phyloP scores from a whole-genome alignment of 352 stramenopile species.

The Globisporangium perplexum region DNA sequence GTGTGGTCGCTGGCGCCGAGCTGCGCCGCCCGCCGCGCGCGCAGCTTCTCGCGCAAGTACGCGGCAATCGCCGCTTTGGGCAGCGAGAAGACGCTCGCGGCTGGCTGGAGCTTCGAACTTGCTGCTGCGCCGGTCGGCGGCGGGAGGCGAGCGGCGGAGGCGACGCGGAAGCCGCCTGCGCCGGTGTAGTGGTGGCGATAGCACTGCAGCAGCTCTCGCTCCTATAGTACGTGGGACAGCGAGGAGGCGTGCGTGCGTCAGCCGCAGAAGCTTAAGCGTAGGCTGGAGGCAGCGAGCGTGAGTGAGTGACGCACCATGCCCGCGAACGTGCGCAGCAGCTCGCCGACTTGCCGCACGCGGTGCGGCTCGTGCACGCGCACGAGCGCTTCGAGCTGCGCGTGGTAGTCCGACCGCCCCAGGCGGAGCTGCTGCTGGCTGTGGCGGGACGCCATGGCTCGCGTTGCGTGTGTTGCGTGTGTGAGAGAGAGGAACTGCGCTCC shows the following conservation, averaged over 20 bases:
- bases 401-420: slow-evolving; percentile 3
- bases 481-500: too few species aligned
- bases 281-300: background rate
- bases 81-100: slow-evolving; percentile 34
- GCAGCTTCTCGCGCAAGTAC: slow-evolving; percentile 46
- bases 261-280: background rate
- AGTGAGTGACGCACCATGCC: slow-evolving; percentile 22
- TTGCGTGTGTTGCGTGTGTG: too few species aligned
- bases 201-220: slow-evolving; percentile 57
- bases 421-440: too few species aligned
- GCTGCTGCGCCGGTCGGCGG: background rate
- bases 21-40: slow-evolving; percentile 17
- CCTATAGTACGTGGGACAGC: too few species aligned
- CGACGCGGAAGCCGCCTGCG: slow-evolving; percentile 35
- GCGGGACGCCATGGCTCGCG: too few species aligned
- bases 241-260: background rate
- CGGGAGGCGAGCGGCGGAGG: background rate
- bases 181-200: slow-evolving; percentile 62
- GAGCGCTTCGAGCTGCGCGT: slow-evolving; percentile 31
- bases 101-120: slow-evolving; percentile 6
- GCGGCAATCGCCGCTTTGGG: slow-evolving; percentile 48
- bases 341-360: slow-evolving; percentile 24
- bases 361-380: slow-evolving; percentile 42
- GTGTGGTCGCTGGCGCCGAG: slow-evolving; percentile 14
- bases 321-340: slow-evolving; percentile 41